Evolutionary conservation across 1,139 yeast genomes (phyloP), one percentile per base, ranked within the genome.

Genomic region (Tardiomyces digboiensis): DNA sequence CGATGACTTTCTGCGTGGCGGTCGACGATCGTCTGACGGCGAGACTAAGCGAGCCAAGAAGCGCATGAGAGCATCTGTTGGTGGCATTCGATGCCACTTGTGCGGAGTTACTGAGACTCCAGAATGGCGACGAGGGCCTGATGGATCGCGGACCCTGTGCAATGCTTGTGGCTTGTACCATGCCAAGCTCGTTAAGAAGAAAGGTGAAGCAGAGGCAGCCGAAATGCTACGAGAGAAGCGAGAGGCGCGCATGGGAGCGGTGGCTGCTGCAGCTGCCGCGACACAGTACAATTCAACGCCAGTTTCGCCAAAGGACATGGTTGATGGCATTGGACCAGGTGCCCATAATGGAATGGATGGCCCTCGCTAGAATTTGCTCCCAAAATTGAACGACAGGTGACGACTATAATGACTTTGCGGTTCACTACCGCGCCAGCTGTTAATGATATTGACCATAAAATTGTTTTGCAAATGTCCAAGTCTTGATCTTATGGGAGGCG

Each of bases 101-200:
- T 87, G 96, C 61, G 84, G 82, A 19, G 80, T 84, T n/a, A 74
- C 76, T 2, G 86, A 81, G 49, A 86, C 96, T 1, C 95, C 95
- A 1, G 95, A 87, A 65, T 87, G 96, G 95, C 71, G 95, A 52
- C 72, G 88, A 46, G 95, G 95, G 0, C 95, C 95, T 2, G 76
- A 78, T 49, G 96, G 95, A 0, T 83, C 82, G 13, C 70, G 93
- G 43, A 84, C 94, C 0, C 67, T 87, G 47, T 87, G 95, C 63
- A 87, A 87, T 61, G 95, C 95, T 0, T 87, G 96, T 65, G 96
- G 96, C 0, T 68, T 87, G 42, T 84, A 76, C 60, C 87, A 82
- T 62, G 87, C 91, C 21, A 84, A 84, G 59, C 67, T 82, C 44
- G 76, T 78, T 42, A 80, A 80, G 60, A 69, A 76, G 49, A 78